A percentile compares a stretch with the other conserved stretches of the same genome.
Evolutionary conservation across 441 rosid genomes (phyloP).

Genomic region (Populus hybrid): DNA sequence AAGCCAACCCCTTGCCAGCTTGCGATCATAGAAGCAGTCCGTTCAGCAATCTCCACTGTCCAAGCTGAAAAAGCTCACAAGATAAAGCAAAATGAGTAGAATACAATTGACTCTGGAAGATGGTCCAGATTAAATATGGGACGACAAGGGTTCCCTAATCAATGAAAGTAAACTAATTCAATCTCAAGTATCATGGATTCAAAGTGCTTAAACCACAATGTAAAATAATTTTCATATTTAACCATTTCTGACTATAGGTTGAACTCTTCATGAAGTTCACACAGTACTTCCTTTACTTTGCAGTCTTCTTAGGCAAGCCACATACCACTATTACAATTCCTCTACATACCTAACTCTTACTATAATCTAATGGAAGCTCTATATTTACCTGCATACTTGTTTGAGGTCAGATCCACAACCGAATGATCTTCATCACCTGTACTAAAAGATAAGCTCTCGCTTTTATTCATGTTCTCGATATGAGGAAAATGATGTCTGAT

Average conservation of each 20-base stretch:
- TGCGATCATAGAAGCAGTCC: slow-evolving; percentile 78
- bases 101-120: slow-evolving; percentile 3
- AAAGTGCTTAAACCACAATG: neutral
- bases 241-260: neutral
- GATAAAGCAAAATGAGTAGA: neutral
- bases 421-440: no score
- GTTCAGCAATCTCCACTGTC: slow-evolving; percentile 89
- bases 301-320: neutral
- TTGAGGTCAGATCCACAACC: no score
- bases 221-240: neutral
- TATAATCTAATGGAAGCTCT: no score
- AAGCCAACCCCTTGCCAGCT: slow-evolving; percentile 99
- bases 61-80: slow-evolving; percentile 55
- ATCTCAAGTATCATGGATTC: neutral
- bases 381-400: no score
- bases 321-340: neutral
- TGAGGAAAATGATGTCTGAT: no score
- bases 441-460: no score
- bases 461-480: no score
- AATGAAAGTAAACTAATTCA: neutral
- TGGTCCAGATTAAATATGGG: neutral
- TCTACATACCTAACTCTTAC: neutral
- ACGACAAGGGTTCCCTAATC: neutral
- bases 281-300: neutral
- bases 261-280: neutral